Evolutionary conservation across 2,329 filamentous ascomycete species (phyloP), one percentile per base, ranked within the genome.

Genomic region (Ceratocystis smalleyi): DNA sequence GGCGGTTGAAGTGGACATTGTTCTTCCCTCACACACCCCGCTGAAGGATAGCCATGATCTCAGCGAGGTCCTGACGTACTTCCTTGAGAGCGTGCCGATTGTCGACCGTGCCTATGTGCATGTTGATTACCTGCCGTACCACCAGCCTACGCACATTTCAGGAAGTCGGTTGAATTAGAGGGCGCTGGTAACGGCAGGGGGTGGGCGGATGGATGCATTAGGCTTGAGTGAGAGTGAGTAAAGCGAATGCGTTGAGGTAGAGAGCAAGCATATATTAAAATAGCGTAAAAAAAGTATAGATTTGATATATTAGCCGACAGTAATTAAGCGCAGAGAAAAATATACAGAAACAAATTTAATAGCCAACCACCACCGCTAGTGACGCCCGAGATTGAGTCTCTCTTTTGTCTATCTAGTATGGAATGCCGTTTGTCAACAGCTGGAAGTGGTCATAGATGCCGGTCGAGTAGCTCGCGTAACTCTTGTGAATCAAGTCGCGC

Each of bases 371-470:
- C 47, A 22, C 10, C 10, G 35, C 35, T 15, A 40, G 4, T 12
- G 3, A 40, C 10, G 15, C 35, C 10, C 35, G 35, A 40, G 35
- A 40, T 40, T 40, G 10, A 40, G 35, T 40, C 35, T 40, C 35
- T 40, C 15, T 15, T 10, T 43, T n/a, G 27, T 27, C 70, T 81
- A 96, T 27, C 70, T 81, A 96, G 72, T 95, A 97, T 43, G 94
- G 94, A 74, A 99, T 99, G 5, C 92, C 94, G 72, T 99, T 97
- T 40, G 94, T 97, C 75, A 96, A 77, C 71, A 96, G 78, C 78
- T 99, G 94, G 80, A 96, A 99, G 74, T 96, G 89, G 76, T 99
- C 95, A 74, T 99, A 99, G 59, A 92, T 87, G 69, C 89, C 91
- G 1, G 94, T 99, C 65, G 88, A 91, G 73, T 94, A 89, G 76